Percentiles rank a stretch among this genome's conserved stretches.
phyloP scores from a whole-genome alignment of 2,329 filamentous ascomycete species.

The Colletotrichum eremochloae region DNA sequence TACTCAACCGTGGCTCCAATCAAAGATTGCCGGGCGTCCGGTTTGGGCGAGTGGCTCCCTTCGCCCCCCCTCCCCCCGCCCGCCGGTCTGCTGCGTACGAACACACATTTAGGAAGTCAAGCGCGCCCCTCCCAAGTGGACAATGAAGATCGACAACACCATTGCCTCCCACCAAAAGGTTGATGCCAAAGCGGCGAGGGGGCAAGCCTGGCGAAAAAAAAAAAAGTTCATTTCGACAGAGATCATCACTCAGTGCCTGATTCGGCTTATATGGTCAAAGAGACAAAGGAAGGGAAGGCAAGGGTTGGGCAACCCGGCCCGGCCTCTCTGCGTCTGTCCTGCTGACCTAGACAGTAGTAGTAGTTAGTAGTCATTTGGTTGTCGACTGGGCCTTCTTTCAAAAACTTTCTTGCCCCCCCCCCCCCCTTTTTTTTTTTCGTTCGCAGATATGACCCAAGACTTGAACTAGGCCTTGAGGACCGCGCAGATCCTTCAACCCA shows the following conservation, averaged over 20 bases:
- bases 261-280: slow-evolving; percentile 26
- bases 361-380: not conserved
- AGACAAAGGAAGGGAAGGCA: slow-evolving; percentile 33
- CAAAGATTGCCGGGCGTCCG: slow-evolving; percentile 39
- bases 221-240: slow-evolving; percentile 14
- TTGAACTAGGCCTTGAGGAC: not conserved
- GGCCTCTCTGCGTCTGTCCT: slow-evolving; percentile 6
- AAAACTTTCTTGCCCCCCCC: not conserved
- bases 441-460: not conserved
- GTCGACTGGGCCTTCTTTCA: not conserved
- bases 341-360: slow-evolving; percentile 15
- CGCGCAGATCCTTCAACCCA: slow-evolving; percentile 13
- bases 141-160: slow-evolving; percentile 40
- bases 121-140: not conserved
- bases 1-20: slow-evolving; percentile 36
- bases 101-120: not conserved
- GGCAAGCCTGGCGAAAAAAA: slow-evolving; percentile 1
- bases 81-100: not conserved
- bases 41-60: slow-evolving; percentile 32
- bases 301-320: slow-evolving; percentile 11
- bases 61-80: not conserved
- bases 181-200: slow-evolving; percentile 35
- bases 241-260: slow-evolving; percentile 15
- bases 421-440: not conserved
- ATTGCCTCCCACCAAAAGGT: slow-evolving; percentile 30